Percentiles rank a stretch among this genome's conserved stretches.
phyloP scores from a whole-genome alignment of 192 early-diverging fungal genomes.

The Entomortierella beljakovae region DNA sequence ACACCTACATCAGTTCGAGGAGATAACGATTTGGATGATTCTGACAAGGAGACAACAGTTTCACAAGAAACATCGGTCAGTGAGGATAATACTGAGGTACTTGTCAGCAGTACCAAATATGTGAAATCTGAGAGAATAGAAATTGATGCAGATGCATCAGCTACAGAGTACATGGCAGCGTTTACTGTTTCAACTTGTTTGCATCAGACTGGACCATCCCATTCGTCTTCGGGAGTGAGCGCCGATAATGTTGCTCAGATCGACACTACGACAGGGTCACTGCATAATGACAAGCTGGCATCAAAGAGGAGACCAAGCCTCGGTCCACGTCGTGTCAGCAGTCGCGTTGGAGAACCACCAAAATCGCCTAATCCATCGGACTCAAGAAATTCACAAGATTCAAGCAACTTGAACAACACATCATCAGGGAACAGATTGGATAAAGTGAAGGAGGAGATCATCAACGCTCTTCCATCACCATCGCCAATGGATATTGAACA shows the following conservation, averaged over 20 bases:
- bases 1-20: not conserved
- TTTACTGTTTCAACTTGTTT: constrained; percentile 31
- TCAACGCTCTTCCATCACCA: not conserved
- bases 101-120: not conserved
- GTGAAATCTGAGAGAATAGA: constrained; percentile 1
- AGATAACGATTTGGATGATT: not conserved
- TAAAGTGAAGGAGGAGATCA: not conserved
- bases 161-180: constrained; percentile 28
- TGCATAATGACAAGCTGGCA: not conserved
- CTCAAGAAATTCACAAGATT: not conserved
- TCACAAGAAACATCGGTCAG: not conserved
- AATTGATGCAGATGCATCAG: constrained; percentile 22
- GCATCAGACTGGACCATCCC: constrained; percentile 7
- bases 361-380: not conserved
- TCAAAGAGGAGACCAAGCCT: constrained; percentile 17
- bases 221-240: not conserved
- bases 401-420: not conserved
- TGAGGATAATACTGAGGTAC: not conserved
- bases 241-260: not conserved
- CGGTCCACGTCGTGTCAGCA: constrained; percentile 43
- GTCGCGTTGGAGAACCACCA: constrained; percentile 28
- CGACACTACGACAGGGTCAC: constrained; percentile 16
- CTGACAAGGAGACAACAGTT: not conserved
- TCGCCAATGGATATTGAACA: constrained; percentile 15
- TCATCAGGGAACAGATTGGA: not conserved